Evolutionary conservation across 2,329 filamentous ascomycete species (phyloP).

Genomic region (Phoma sp.): DNA sequence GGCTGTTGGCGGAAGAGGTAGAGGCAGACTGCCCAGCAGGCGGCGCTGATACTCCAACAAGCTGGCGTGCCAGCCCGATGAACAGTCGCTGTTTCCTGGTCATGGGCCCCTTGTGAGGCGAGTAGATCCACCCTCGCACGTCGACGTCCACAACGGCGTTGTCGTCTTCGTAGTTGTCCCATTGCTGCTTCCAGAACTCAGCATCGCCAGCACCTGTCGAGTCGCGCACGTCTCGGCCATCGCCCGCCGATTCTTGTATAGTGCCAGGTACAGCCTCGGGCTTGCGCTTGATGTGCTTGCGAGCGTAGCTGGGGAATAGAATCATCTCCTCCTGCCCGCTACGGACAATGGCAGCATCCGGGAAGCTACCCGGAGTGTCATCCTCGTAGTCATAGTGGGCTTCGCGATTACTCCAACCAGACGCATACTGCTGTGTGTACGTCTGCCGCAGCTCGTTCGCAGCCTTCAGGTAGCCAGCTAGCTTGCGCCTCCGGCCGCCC

Average conservation of each 20-base stretch:
- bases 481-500: conserved; percentile 76
- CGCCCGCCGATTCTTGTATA: conserved; percentile 47
- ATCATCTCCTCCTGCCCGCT: conserved; percentile 91
- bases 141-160: conserved; percentile 92
- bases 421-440: conserved; percentile 63
- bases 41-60: conserved; percentile 84
- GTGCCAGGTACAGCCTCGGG: conserved; percentile 44
- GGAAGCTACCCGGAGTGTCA: conserved; percentile 76
- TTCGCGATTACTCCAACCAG: conserved; percentile 55
- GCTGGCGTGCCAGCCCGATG: conserved; percentile 81
- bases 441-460: conserved; percentile 74
- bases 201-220: conserved; percentile 62
- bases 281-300: conserved; percentile 66
- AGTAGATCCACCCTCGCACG: conserved; percentile 93
- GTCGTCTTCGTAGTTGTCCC: conserved; percentile 79
- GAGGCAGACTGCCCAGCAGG: conserved; percentile 50
- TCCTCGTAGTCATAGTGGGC: conserved; percentile 52
- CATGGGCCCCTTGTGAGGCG: conserved; percentile 82
- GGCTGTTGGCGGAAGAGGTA: conserved; percentile 51
- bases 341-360: conserved; percentile 79
- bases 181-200: conserved; percentile 78
- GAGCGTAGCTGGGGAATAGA: conserved; percentile 91
- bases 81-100: conserved; percentile 85
- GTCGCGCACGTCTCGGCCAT: conserved; percentile 52
- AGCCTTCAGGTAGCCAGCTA: conserved; percentile 74